Evolutionary conservation across 2,329 filamentous ascomycete genomes (phyloP).

Genomic region (Verticillium longisporum): DNA sequence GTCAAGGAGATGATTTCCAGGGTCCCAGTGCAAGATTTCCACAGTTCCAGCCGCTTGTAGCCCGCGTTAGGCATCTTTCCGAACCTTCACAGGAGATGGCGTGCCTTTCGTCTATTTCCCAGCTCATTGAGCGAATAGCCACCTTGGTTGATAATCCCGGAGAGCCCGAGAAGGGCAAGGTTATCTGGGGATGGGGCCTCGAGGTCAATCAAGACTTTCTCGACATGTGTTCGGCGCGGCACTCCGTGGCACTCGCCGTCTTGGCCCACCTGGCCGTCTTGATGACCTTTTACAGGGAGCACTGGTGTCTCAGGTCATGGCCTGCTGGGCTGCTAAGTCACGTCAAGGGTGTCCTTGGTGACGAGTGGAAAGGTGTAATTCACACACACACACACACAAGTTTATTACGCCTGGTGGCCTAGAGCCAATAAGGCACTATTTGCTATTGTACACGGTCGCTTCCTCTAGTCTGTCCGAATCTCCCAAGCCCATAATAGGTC

Average conservation of each 20-base stretch:
- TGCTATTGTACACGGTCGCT: too few relatives aligned
- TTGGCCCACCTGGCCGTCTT: conserved; percentile 13
- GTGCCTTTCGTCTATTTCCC: not conserved
- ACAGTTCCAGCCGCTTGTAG: not conserved
- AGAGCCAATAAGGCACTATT: too few relatives aligned
- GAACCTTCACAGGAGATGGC: not conserved
- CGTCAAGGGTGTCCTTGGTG: not conserved
- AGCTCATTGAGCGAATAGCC: not conserved
- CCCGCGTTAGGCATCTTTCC: not conserved
- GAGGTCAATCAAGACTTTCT: conserved; percentile 11
- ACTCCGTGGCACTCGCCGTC: conserved; percentile 12
- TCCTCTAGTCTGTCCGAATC: too few relatives aligned
- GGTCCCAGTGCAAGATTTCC: not conserved
- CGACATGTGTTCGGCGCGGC: conserved; percentile 8
- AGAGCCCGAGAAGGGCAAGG: not conserved
- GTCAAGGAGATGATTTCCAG: not conserved
- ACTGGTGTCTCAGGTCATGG: not conserved
- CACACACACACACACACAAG: too few relatives aligned
- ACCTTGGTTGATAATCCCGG: not conserved
- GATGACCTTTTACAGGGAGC: not conserved
- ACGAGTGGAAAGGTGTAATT: not conserved
- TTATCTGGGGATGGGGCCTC: conserved; percentile 10
- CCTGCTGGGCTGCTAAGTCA: not conserved
- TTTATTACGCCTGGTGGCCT: too few relatives aligned
- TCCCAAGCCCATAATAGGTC: too few relatives aligned